phyloP scores from a whole-genome alignment of 345 rosid genomes.

The Eucalyptus microcorys region DNA sequence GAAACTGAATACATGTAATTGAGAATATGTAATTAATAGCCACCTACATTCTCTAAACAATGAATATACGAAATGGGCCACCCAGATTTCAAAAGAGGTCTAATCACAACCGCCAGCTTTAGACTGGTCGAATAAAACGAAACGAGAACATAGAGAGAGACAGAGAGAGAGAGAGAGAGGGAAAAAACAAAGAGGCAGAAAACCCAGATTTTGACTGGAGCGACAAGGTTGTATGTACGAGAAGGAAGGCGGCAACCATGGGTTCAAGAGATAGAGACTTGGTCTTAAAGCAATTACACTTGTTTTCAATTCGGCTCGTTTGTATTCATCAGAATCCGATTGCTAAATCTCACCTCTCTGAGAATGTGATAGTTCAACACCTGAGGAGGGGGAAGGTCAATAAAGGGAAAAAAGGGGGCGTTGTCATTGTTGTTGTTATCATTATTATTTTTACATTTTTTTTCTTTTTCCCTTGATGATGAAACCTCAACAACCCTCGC shows the following conservation, averaged over 20 bases:
- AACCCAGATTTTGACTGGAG: not conserved
- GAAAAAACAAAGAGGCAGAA: not conserved
- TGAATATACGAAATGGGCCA: not conserved
- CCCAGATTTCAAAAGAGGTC: not conserved
- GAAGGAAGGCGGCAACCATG: not conserved
- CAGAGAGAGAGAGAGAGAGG: not conserved
- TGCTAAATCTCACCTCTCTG: constrained; percentile 12
- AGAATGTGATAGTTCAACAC: constrained; percentile 22
- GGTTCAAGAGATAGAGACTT: not conserved
- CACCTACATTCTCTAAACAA: not conserved
- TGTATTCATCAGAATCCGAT: not conserved
- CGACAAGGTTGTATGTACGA: not conserved
- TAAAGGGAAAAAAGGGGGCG: not conserved
- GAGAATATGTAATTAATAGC: not conserved
- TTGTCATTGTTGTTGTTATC: not conserved
- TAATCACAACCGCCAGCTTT: not conserved
- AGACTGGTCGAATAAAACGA: not conserved
- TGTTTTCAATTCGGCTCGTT: not conserved
- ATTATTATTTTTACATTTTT: not conserved
- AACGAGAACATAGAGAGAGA: not conserved
- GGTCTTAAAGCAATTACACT: not conserved
- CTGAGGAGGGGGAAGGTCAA: not conserved
- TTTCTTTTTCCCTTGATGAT: not conserved
- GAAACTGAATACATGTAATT: not conserved
- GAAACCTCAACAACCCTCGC: constrained; percentile 5